phyloP scores from a whole-genome alignment of 2,329 filamentous ascomycete genomes.

The Penicillium paneum region DNA sequence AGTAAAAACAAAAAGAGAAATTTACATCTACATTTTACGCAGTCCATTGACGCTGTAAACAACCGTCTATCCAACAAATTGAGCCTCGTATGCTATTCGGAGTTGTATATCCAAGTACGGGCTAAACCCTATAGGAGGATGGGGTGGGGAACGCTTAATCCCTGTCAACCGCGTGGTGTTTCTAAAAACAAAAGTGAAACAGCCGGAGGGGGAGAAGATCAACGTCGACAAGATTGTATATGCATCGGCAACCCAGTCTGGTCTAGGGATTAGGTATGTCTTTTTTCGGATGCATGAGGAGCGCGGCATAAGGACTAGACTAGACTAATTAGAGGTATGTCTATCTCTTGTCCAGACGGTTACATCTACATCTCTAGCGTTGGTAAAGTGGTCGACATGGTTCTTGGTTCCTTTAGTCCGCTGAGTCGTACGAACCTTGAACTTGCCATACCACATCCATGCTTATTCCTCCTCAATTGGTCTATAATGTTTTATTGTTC shows the following conservation, averaged over 20 bases:
- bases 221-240: background rate
- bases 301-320: background rate
- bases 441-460: background rate
- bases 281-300: background rate
- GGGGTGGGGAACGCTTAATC: background rate
- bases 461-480: background rate
- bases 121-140: slow-evolving; percentile 1
- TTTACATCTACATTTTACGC: background rate
- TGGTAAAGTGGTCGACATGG: background rate
- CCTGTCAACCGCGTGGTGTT: slow-evolving; percentile 14
- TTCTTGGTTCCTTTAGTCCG: slow-evolving; percentile 2
- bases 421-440: slow-evolving; percentile 1
- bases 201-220: background rate
- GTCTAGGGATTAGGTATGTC: background rate
- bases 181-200: slow-evolving; percentile 11
- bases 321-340: background rate
- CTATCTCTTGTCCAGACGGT: background rate
- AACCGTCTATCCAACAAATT: background rate
- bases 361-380: background rate
- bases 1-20: background rate
- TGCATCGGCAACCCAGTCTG: background rate
- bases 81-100: background rate
- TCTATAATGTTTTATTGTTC: background rate
- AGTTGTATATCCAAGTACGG: background rate
- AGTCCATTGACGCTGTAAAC: background rate